phyloP scores from a whole-genome alignment of 2,329 filamentous ascomycete genomes.

The Fulvia fulva region DNA sequence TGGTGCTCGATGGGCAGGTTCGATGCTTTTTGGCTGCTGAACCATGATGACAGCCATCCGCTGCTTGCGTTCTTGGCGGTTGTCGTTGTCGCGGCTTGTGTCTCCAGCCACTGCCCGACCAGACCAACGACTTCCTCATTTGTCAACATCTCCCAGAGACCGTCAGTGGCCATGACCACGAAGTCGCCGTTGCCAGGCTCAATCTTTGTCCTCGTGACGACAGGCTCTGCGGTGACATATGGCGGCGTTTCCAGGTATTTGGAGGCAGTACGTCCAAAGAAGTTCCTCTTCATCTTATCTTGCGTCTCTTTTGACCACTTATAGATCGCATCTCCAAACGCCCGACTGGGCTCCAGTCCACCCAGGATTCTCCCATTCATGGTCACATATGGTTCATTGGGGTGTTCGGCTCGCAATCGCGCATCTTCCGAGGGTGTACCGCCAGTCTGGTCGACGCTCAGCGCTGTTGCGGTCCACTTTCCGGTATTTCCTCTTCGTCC shows the following conservation, averaged over 20 bases:
- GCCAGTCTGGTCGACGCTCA: conserved; percentile 93
- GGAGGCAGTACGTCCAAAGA: conserved; percentile 79
- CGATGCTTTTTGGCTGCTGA: conserved; percentile 43
- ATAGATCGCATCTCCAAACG: conserved; percentile 94
- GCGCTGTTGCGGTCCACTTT: conserved; percentile 86
- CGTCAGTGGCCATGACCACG: conserved; percentile 92
- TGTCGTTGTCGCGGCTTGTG: conserved; percentile 48
- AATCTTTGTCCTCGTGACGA: conserved; percentile 89
- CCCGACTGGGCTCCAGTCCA: conserved; percentile 84
- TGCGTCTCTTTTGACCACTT: conserved; percentile 91
- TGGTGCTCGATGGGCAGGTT: conserved; percentile 71
- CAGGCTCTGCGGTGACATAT: conserved; percentile 93
- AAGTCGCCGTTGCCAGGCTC: conserved; percentile 89
- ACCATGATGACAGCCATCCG: conserved; percentile 72
- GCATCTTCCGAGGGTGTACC: conserved; percentile 79
- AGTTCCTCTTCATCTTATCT: conserved; percentile 73
- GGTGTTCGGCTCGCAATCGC: conserved; percentile 79
- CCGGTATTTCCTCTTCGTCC: conserved; percentile 72
- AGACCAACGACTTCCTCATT: conserved; percentile 97
- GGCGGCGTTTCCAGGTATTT: conserved; percentile 82
- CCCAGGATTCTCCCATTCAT: conserved; percentile 87
- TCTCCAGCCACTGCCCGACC: conserved; percentile 94
- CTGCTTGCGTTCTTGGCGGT: conserved; percentile 31
- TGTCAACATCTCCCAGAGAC: conserved; percentile 97
- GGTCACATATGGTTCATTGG: conserved; percentile 82